phyloP scores from a whole-genome alignment of 177 flowering plant genomes.

The Vitis hybrid region DNA sequence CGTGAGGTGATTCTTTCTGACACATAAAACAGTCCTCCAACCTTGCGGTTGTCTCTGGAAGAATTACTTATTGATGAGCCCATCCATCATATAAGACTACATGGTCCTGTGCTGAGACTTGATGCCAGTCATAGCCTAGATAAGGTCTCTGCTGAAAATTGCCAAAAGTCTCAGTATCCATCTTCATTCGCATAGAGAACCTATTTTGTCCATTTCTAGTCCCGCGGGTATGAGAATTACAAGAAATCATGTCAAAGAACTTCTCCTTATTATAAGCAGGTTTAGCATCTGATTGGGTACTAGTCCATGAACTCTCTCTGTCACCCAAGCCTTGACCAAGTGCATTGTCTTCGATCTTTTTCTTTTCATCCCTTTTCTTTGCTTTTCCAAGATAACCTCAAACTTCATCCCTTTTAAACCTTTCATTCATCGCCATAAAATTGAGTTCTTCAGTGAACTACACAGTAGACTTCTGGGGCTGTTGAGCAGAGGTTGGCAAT shows the following conservation, averaged over 20 bases:
- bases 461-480: conserved; percentile 18
- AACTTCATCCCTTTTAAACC: conserved; percentile 71
- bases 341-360: conserved; percentile 14
- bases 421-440: conserved; percentile 77
- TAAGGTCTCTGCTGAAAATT: conserved; percentile 21
- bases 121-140: conserved; percentile 50
- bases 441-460: conserved; percentile 64
- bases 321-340: conserved; percentile 11
- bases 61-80: conserved; percentile 40
- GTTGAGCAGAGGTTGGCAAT: conserved; percentile 23
- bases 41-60: conserved; percentile 31
- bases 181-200: conserved; percentile 43
- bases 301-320: conserved; percentile 8
- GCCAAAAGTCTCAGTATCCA: conserved; percentile 47
- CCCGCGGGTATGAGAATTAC: conserved; percentile 32
- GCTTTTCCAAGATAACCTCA: conserved; percentile 68
- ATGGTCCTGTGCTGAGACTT: conserved; percentile 39
- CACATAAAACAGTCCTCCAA: conserved; percentile 75
- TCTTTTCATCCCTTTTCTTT: conserved; percentile 11
- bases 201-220: conserved; percentile 29
- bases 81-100: conserved; percentile 46
- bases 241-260: conserved; percentile 60
- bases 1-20: conserved; percentile 83
- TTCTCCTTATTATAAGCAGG: conserved; percentile 53
- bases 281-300: conserved; percentile 18